Evolutionary conservation across 345 rosid species (phyloP).

Genomic region (Lepidium aucheri): DNA sequence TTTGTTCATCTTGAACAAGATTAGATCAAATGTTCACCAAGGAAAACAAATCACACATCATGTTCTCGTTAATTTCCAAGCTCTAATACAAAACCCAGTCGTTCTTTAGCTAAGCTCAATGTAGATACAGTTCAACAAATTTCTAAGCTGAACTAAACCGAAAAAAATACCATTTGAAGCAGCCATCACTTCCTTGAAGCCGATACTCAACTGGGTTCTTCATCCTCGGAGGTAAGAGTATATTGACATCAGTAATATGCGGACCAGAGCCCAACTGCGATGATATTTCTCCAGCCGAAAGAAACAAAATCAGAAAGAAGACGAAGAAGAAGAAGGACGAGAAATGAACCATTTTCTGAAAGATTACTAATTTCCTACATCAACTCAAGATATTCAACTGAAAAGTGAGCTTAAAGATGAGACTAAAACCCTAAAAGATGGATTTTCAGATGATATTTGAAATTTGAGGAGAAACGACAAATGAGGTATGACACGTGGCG

Average conservation of each 20-base stretch:
- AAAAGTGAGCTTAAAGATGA: background rate
- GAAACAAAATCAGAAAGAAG: slow-evolving; percentile 23
- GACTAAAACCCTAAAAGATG: slow-evolving; percentile 18
- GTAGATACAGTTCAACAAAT: background rate
- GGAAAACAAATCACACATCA: background rate
- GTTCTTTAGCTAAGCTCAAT: background rate
- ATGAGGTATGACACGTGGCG: slow-evolving; percentile 13
- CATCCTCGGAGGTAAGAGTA: slow-evolving; percentile 88
- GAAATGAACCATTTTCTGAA: slow-evolving; percentile 23
- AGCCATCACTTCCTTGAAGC: slow-evolving; percentile 94
- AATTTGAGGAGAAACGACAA: background rate
- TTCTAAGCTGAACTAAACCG: background rate
- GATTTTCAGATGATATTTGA: slow-evolving; percentile 24
- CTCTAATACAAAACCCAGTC: background rate
- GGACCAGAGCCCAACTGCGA: slow-evolving; percentile 57
- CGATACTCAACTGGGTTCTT: slow-evolving; percentile 84
- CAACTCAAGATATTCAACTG: background rate
- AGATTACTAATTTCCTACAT: background rate
- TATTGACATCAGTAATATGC: slow-evolving; percentile 85
- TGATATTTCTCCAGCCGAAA: slow-evolving; percentile 17
- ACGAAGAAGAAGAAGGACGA: slow-evolving; percentile 17
- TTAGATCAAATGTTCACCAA: background rate
- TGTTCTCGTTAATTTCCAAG: background rate
- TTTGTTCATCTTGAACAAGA: background rate
- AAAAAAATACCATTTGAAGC: slow-evolving; percentile 73